These are phyloP conservation scores for Cyberlindnera veronae DNA, from an alignment of 805 yeast genomes.

Conservation along the genomic window DNA sequence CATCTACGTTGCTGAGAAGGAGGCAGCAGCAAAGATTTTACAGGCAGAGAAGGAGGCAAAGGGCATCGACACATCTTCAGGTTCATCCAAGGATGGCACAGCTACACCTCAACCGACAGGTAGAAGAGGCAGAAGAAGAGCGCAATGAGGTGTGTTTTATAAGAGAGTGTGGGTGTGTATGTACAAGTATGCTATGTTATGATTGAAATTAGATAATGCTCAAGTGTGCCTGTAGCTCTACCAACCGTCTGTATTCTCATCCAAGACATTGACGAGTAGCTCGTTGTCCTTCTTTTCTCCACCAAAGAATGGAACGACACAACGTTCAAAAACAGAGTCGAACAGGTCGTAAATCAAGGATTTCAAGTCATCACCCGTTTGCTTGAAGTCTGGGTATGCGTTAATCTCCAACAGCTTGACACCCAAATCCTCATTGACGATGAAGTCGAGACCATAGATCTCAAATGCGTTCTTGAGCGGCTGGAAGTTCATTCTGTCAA, in stretches of 20 bases:
- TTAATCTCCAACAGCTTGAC: constrained; percentile 80
- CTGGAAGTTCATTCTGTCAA: constrained; percentile 81
- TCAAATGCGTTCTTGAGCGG: constrained; percentile 82
- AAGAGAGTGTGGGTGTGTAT: background rate
- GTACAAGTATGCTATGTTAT: background rate
- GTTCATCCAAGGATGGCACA: constrained; percentile 6
- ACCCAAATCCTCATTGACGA: constrained; percentile 53
- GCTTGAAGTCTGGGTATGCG: constrained; percentile 95
- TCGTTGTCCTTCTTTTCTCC: constrained; percentile 11
- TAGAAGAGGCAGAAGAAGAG: constrained; percentile 23
- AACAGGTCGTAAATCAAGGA: constrained; percentile 63
- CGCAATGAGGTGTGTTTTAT: constrained; percentile 1
- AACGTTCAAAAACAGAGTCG: constrained; percentile 45
- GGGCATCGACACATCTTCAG: constrained; percentile 10
- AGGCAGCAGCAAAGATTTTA: constrained; percentile 20
- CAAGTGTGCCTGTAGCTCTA: constrained; percentile 10
- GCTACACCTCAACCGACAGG: constrained; percentile 19
- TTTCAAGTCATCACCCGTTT: constrained; percentile 80
- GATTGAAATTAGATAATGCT: background rate
- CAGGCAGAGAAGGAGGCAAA: constrained; percentile 20
- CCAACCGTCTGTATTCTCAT: constrained; percentile 35
- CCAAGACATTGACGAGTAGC: constrained; percentile 39
- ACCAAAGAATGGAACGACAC: constrained; percentile 48
- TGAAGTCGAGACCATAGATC: constrained; percentile 83
- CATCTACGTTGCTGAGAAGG: constrained; percentile 32